Percentiles rank a stretch among this genome's conserved stretches.
Evolutionary conservation across 257 asterid genomes (phyloP).

Genomic region (Solanum paucissectum): DNA sequence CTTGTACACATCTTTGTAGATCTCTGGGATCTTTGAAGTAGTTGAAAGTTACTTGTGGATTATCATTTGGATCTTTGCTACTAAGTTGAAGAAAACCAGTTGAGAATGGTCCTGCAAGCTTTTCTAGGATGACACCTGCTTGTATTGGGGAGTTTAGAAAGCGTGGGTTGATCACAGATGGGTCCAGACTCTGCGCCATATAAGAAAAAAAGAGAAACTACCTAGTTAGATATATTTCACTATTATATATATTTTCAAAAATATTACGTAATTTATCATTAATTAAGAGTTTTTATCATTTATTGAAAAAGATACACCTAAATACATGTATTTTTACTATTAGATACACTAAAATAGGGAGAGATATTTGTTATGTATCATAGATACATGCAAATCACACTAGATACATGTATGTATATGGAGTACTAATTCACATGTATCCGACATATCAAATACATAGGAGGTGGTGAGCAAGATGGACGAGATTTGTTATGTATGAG

Average conservation of each 20-base stretch:
- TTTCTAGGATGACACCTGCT: slow-evolving; percentile 43
- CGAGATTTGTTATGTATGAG: neutral
- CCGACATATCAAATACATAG: neutral
- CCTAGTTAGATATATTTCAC: too few relatives aligned
- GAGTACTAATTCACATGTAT: too few relatives aligned
- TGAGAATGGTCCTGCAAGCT: slow-evolving; percentile 57
- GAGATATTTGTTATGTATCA: neutral
- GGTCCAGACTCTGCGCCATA: slow-evolving; percentile 13
- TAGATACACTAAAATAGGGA: too few relatives aligned
- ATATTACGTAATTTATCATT: too few relatives aligned
- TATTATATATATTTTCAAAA: too few relatives aligned
- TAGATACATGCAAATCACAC: too few relatives aligned
- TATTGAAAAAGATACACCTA: too few relatives aligned
- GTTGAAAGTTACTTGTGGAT: slow-evolving; percentile 69
- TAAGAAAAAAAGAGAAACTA: neutral
- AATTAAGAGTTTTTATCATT: too few relatives aligned
- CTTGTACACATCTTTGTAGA: slow-evolving; percentile 50
- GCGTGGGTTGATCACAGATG: neutral
- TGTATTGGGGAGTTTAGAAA: neutral
- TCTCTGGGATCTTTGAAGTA: slow-evolving; percentile 67
- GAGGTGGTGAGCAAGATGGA: neutral
- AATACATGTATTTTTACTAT: too few relatives aligned
- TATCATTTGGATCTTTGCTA: slow-evolving; percentile 45
- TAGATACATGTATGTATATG: neutral
- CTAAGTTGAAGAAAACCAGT: slow-evolving; percentile 50